These are phyloP conservation scores for Diaporthe sp. DNA, from an alignment of 2,329 filamentous ascomycete genomes.

Conservation along the genomic window DNA sequence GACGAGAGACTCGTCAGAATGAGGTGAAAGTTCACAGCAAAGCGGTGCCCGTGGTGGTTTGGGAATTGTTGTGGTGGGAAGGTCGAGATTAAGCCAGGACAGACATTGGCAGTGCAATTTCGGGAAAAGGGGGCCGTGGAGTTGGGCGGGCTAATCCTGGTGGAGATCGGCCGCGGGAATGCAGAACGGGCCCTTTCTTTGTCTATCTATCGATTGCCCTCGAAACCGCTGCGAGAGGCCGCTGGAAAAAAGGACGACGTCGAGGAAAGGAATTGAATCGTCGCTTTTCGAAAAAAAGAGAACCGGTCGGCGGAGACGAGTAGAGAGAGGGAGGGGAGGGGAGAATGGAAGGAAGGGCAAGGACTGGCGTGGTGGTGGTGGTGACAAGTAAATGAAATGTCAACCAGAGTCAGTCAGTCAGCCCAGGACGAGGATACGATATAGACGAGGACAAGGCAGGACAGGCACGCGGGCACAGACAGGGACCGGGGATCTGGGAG, in stretches of 20 bases:
- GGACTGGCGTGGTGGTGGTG: conserved; percentile 33
- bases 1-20: conserved; percentile 61
- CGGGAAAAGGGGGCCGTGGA: conserved; percentile 41
- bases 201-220: conserved; percentile 38
- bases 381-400: conserved; percentile 38
- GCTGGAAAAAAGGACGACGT: conserved; percentile 43
- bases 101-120: conserved; percentile 46
- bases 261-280: conserved; percentile 43
- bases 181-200: conserved; percentile 32
- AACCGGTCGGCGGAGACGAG: conserved; percentile 36
- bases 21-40: conserved; percentile 41
- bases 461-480: conserved; percentile 40
- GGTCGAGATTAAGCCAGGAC: conserved; percentile 44
- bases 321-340: conserved; percentile 42
- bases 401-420: conserved; percentile 36
- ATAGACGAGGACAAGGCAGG: conserved; percentile 37
- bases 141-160: conserved; percentile 38
- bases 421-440: conserved; percentile 28
- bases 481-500: conserved; percentile 39
- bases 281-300: conserved; percentile 41
- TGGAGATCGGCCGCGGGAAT: conserved; percentile 38
- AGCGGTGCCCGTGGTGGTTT: conserved; percentile 41
- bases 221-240: conserved; percentile 31
- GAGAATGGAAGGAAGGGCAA: conserved; percentile 38
- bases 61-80: conserved; percentile 32